These are phyloP conservation scores for Trichoderma asperellum DNA, from an alignment of 2,329 filamentous ascomycete species.

Conservation along the genomic window DNA sequence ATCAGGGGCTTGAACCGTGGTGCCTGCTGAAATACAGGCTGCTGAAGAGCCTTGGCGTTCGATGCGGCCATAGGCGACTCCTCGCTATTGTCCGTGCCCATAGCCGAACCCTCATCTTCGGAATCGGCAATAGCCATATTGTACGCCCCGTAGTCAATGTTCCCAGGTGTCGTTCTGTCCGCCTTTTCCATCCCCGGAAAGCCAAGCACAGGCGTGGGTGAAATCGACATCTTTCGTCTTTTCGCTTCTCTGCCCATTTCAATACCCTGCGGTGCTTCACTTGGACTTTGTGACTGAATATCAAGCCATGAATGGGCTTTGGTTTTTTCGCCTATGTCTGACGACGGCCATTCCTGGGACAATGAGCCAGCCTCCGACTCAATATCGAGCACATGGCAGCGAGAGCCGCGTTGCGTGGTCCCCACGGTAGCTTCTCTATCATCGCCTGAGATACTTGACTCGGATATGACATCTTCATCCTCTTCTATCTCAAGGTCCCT, in stretches of 20 bases:
- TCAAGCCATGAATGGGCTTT: background rate
- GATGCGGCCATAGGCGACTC: background rate
- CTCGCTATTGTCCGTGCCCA: slow-evolving; percentile 2
- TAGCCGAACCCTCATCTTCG: slow-evolving; percentile 3
- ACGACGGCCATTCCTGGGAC: slow-evolving; percentile 29
- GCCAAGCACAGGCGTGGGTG: slow-evolving; percentile 32
- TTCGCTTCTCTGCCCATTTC: slow-evolving; percentile 34
- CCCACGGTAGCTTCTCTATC: slow-evolving; percentile 12
- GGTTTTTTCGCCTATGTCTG: background rate
- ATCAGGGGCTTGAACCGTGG: slow-evolving; percentile 47
- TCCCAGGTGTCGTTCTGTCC: background rate
- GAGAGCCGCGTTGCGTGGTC: slow-evolving; percentile 27
- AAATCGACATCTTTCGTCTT: slow-evolving; percentile 39
- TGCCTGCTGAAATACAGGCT: slow-evolving; percentile 46
- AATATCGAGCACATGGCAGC: slow-evolving; percentile 38
- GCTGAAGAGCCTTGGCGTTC: slow-evolving; percentile 33
- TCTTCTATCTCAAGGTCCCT: slow-evolving; percentile 40
- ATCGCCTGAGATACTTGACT: slow-evolving; percentile 25
- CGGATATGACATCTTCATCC: slow-evolving; percentile 27
- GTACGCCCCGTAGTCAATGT: background rate
- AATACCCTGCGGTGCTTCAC: background rate
- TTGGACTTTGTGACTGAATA: slow-evolving; percentile 13
- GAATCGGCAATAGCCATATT: background rate
- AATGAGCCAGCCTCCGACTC: slow-evolving; percentile 35
- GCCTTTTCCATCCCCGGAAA: background rate